Percentiles rank a stretch among this genome's conserved stretches.
Evolutionary conservation across 1,284 basidiomycete genomes (phyloP).

Genomic region (Blastosporella zonata): DNA sequence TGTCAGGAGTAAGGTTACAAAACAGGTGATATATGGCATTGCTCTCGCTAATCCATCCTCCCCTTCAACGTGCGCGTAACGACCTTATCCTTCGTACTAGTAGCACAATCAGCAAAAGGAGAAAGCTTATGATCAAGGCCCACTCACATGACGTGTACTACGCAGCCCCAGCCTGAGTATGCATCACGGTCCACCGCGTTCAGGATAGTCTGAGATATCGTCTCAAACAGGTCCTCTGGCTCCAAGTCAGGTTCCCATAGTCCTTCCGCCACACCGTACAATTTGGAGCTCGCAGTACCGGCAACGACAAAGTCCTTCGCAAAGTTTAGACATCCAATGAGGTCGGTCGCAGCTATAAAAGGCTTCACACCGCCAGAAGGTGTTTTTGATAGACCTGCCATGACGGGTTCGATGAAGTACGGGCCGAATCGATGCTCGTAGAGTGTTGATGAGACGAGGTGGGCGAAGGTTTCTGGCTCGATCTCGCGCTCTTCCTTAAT

Average conservation of each 20-base stretch:
- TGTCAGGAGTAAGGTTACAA: conserved; percentile 7
- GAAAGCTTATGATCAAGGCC: conserved; percentile 3
- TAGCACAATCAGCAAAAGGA: conserved; percentile 7
- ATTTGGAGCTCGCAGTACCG: conserved; percentile 90
- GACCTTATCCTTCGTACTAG: conserved; percentile 83
- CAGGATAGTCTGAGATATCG: conserved; percentile 93
- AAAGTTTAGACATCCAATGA: conserved; percentile 95
- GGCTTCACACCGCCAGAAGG: conserved; percentile 78
- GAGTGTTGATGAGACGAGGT: conserved; percentile 94
- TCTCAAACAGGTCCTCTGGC: conserved; percentile 97
- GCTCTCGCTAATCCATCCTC: conserved; percentile 79
- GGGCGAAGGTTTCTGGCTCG: conserved; percentile 94
- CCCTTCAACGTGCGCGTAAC: conserved; percentile 84
- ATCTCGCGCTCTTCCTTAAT: conserved; percentile 99
- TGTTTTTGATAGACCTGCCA: conserved; percentile 85
- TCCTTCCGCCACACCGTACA: conserved; percentile 97
- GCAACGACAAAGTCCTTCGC: conserved; percentile 97
- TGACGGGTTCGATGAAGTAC: conserved; percentile 96
- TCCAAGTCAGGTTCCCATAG: conserved; percentile 98
- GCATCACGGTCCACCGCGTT: conserved; percentile 97
- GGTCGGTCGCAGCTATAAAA: conserved; percentile 94
- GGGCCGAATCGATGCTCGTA: conserved; percentile 97
- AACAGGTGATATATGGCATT: not conserved
- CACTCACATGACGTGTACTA: conserved; percentile 94
- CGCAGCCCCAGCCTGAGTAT: conserved; percentile 94